Evolutionary conservation across 768 basidiomycete genomes (phyloP).

Genomic region (Mycena crocata): DNA sequence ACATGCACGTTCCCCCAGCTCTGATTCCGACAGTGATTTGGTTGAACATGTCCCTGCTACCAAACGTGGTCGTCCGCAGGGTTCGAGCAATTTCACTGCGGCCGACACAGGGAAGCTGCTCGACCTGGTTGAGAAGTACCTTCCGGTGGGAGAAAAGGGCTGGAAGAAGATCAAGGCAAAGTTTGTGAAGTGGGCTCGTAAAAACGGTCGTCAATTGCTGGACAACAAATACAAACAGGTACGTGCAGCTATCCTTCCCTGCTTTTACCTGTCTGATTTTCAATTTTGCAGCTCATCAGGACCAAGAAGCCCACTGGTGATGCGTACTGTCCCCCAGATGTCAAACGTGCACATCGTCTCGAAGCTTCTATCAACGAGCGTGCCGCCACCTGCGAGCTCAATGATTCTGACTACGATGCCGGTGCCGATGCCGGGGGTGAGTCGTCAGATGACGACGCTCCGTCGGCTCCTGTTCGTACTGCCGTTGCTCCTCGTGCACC

Average conservation of each 20-base stretch:
- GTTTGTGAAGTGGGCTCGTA: not conserved
- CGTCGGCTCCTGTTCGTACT: not conserved
- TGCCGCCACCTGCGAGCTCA: slow-evolving; percentile 33
- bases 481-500: slow-evolving; percentile 10
- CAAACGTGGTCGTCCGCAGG: slow-evolving; percentile 10
- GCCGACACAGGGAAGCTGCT: not conserved
- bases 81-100: not conserved
- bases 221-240: not conserved
- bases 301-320: slow-evolving; percentile 45
- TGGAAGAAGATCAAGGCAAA: not conserved
- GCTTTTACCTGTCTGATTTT: not conserved
- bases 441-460: slow-evolving; percentile 3
- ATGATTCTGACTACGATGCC: slow-evolving; percentile 27
- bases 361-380: slow-evolving; percentile 35
- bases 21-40: not conserved
- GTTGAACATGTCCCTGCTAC: not conserved
- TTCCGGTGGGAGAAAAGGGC: not conserved
- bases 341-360: slow-evolving; percentile 37
- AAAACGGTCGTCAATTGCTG: not conserved
- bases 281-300: slow-evolving; percentile 23
- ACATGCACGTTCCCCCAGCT: not conserved
- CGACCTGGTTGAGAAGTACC: not conserved
- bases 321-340: slow-evolving; percentile 37
- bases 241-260: not conserved
- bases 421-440: not conserved